Conservation (phyloP, 2,329 filamentous ascomycete species). For the Pezicula rhizophila region DNA sequence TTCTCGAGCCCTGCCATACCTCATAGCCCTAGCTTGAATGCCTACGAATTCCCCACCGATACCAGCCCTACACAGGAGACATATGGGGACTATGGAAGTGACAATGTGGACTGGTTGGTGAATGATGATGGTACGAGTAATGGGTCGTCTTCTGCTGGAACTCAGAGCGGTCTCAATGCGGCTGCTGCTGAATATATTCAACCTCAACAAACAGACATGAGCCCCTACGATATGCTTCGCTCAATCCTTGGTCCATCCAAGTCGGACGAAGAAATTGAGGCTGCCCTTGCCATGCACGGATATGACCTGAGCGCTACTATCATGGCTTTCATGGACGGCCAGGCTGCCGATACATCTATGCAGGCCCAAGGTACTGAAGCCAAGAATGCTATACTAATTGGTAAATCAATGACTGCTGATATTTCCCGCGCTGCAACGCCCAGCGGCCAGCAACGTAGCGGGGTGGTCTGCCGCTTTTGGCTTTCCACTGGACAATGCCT, state of each 20-base stretch:
- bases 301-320: slow-evolving; percentile 94
- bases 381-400: slow-evolving; percentile 69
- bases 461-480: slow-evolving; percentile 96
- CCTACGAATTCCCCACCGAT: slow-evolving; percentile 88
- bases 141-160: slow-evolving; percentile 64
- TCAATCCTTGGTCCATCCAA: slow-evolving; percentile 86
- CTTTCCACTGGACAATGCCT: slow-evolving; percentile 93
- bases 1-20: slow-evolving; percentile 87
- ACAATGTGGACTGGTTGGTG: slow-evolving; percentile 96
- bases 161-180: slow-evolving; percentile 67
- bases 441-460: slow-evolving; percentile 68
- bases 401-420: slow-evolving; percentile 79
- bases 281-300: slow-evolving; percentile 79
- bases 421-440: slow-evolving; percentile 70
- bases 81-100: slow-evolving; percentile 84
- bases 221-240: slow-evolving; percentile 93
- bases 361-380: slow-evolving; percentile 44
- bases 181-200: slow-evolving; percentile 74
- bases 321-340: slow-evolving; percentile 76
- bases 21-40: slow-evolving; percentile 88
- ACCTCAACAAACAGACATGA: slow-evolving; percentile 77
- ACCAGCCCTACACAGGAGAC: slow-evolving; percentile 74
- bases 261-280: slow-evolving; percentile 90
- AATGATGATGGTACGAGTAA: slow-evolving; percentile 78
- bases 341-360: slow-evolving; percentile 44